Base-by-base conservation (phyloP, 1,139 yeast species). In the Taphrina sp. region DNA sequence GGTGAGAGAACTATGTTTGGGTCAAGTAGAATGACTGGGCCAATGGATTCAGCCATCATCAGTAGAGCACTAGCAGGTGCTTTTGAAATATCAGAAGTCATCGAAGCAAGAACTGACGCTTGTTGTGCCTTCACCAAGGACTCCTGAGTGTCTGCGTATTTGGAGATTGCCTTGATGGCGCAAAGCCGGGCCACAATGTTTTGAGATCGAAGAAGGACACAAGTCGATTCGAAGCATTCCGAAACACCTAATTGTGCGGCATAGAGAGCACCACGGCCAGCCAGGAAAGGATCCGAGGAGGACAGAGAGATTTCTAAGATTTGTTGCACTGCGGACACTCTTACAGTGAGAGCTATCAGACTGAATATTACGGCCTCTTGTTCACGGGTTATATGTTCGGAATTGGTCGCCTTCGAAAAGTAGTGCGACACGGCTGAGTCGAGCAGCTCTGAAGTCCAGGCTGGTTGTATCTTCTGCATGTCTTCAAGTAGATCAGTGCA, bases 31-130 rank as follows among this genome's bases (percentile, higher is more conserved):
- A 58, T 29, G 17, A 42, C 31, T 5, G 57, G 46, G 12, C 56
- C 8, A 10, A 58, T 22, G 8, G 57, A 39, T 31, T 58, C 60
- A 3, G 57, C 55, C 7, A 58, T 41, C 43, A 58, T 38, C 14
- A 52, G 41, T 22, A 56, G 36, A 10, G 58, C 42, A 23, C 54
- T 58, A 12, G 43, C 41, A 5, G 46, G 39, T 22, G 39, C 38
- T 16, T 35, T 31, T 10, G 8, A 24, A 3, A 46, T 28, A 28
- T 31, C 33, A 28, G 41, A 22, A 16, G 36, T 45, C 28, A 56
- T 47, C n/a, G 44, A 34, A 22, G 34, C 31, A 14, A 57, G 37
- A 16, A 57, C 29, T 5, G 14, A 24, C 12, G 39, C 35, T 19
- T 52, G 60, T 20, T 46, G 43, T 28, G 35, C 22, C 31, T 16